Base-by-base conservation (phyloP, 176 grass and related monocot species). In the Aegilops umbellulata region DNA sequence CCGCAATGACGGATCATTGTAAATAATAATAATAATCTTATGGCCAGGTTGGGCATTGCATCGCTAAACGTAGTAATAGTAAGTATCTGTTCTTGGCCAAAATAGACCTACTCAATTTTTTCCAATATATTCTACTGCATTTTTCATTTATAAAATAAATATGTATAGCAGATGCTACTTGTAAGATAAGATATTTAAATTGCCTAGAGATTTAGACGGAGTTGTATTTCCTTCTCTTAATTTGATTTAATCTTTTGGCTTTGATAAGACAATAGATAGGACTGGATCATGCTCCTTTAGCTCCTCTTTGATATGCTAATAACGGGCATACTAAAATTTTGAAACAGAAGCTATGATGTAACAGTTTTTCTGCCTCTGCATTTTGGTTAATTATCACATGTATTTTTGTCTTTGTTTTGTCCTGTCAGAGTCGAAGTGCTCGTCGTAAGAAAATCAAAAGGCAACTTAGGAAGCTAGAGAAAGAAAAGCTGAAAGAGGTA, bases 381-480 rank as follows among this genome's bases (percentile, higher is more conserved):
- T 85, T 69, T 80, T 39, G 46, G 9, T 90, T 69, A 79, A 15
- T 75, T 87, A 69, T 38, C 58, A 65, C 76, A 55, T 84, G 36
- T 44, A 31, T 46, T 17, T 41, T 74, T 77, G 30, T 62, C 39
- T 75, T 72, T 89, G 22, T 81, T 62, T 42, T 74, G 61, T 67
- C 78, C 85, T 74, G 35, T 91, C 78, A 98, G 61, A 88, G 90
- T 79, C 91, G 91, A 92, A 91, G 87, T 71, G 65, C 86, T 87
- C 88, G 88, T 75, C 91, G 96, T 73, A 98, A 84, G 82, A 87
- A 91, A 61, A 34, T 83, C 22, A 90, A 94, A 86, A 89, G 86
- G 79, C 62, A 69, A n/a, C 47, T 78, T 80, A 83, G 34, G 80
- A 41, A 76, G 60, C 62, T 67, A 89, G 42, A 68, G 23, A 92